Evolutionary conservation across 768 basidiomycete species (phyloP), one percentile per base, ranked within the genome.

Genomic region (Pulveroboletus sp.): DNA sequence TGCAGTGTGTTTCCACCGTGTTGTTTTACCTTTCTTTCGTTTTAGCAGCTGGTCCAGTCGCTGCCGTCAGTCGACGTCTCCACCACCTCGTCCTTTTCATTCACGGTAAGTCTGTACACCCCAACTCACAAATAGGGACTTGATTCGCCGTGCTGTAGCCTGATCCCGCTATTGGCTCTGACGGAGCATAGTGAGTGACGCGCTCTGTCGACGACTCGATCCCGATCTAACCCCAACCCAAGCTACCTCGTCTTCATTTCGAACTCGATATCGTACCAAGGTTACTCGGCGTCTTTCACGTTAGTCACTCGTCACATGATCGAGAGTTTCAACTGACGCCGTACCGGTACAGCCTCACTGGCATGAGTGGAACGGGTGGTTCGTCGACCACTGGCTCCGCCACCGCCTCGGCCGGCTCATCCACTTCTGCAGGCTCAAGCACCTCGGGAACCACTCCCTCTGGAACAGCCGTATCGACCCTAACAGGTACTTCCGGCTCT

Each of bases 201-300:
- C 14, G 24, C 10, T 10, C 2, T 20, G 38, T 24, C 36, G 47
- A 38, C 9, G 40, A 48, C 12, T n/a, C 14, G 4, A 37, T n/a
- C 52, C 37, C 27, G 19, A 17, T 11, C 45, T 53, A 5, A 59
- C 50, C 40, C 27, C 17, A 26, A 5, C 26, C 6, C 40, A 22
- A 89, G 86, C 56, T 88, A 86, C 64, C 62, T 89, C 53, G 75
- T 75, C 51, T 81, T 89, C 58, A 74, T 64, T 23, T 78, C 75
- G 4, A 70, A 58, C 20, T 29, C 68, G 51, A 24, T 44, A 37
- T 50, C 57, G 1, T 79, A 78, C 47, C 49, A 50, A 0, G 70
- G 63, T 22, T 85, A 68, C 61, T 85, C 85, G 0, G 73, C 77
- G 0, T 71, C 70, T 52, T 87, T 89, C 69, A 60, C 63, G 84